phyloP scores from a whole-genome alignment of 371 early-diverging fungal genomes.

The Blakeslea trispora region DNA sequence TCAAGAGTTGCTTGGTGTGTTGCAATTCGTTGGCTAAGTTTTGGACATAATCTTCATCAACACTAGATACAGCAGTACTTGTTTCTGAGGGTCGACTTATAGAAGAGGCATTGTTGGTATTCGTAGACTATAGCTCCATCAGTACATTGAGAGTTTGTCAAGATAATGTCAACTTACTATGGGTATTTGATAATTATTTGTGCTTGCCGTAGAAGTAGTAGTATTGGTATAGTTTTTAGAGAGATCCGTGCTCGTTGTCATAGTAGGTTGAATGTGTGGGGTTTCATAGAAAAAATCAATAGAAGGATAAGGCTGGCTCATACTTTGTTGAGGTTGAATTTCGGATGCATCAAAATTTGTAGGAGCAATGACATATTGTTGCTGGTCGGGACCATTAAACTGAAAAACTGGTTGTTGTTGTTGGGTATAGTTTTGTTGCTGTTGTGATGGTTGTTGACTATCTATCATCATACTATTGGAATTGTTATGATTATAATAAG shows the following conservation, averaged over 20 bases:
- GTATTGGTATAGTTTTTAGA: slow-evolving; percentile 5
- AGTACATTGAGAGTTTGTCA: background rate
- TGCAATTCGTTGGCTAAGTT: slow-evolving; percentile 23
- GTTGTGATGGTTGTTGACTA: slow-evolving; percentile 3
- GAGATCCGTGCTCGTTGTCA: slow-evolving; percentile 2
- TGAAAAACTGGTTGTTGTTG: slow-evolving; percentile 3
- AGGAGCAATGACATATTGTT: slow-evolving; percentile 1
- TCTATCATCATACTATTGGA: slow-evolving; percentile 9
- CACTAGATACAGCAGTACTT: slow-evolving; percentile 7
- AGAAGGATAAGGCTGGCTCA: slow-evolving; percentile 8
- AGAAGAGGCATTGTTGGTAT: background rate
- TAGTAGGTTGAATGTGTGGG: slow-evolving; percentile 8
- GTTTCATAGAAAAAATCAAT: slow-evolving; percentile 21
- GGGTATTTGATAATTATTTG: slow-evolving; percentile 15
- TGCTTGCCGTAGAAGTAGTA: slow-evolving; percentile 7
- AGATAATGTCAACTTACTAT: slow-evolving; percentile 13
- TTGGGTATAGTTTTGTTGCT: slow-evolving; percentile 6
- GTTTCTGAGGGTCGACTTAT: slow-evolving; percentile 1
- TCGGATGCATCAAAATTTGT: background rate
- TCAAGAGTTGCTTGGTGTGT: slow-evolving; percentile 24
- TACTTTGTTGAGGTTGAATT: slow-evolving; percentile 5
- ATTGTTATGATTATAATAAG: slow-evolving; percentile 5
- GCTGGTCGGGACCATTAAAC: slow-evolving; percentile 4
- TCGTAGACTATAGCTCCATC: slow-evolving; percentile 8
- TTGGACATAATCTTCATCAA: slow-evolving; percentile 26